Percentiles rank a stretch among this genome's conserved stretches.
These are phyloP conservation scores for Elaphomyces granulatus DNA, from an alignment of 495 filamentous ascomycete genomes.

Conservation along the genomic window DNA sequence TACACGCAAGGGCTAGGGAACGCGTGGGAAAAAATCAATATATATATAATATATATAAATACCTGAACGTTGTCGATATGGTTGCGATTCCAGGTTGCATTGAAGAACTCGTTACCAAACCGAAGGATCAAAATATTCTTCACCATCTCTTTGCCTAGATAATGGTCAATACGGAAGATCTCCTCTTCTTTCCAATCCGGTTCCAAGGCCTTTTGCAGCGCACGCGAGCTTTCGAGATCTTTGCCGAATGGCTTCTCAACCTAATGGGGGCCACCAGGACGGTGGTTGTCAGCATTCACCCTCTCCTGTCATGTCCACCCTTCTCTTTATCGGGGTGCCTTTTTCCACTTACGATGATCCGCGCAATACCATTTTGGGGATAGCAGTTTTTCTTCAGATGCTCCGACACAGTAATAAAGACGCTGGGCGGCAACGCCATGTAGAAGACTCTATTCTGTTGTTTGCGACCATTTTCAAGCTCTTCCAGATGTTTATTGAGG, in stretches of 20 bases:
- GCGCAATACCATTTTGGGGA: conserved; percentile 71
- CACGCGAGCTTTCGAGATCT: conserved; percentile 84
- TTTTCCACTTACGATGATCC: conserved; percentile 70
- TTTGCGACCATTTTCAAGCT: conserved; percentile 66
- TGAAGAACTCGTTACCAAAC: conserved; percentile 98
- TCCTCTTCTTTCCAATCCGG: conserved; percentile 99
- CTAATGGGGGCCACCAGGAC: conserved; percentile 29
- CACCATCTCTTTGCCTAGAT: conserved; percentile 99
- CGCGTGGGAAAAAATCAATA: no score
- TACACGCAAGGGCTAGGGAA: no score
- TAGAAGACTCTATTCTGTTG: conserved; percentile 94
- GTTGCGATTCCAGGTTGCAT: conserved; percentile 97
- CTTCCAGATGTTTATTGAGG: conserved; percentile 77
- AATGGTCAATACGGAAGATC: conserved; percentile 99
- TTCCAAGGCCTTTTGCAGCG: conserved; percentile 86
- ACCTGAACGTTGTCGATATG: conserved; percentile 94
- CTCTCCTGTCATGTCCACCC: no score
- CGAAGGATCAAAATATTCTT: conserved; percentile 98
- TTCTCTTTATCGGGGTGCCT: no score
- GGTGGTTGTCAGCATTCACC: conserved; percentile 4
- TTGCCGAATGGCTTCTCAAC: conserved; percentile 99
- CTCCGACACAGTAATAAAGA: conserved; percentile 94
- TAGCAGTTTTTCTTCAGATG: conserved; percentile 97
- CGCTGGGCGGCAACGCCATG: conserved; percentile 96
- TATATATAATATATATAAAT: no score